Percentiles rank a stretch among this genome's conserved stretches.
These are phyloP conservation scores for Sphaerobolus stellatus DNA, from an alignment of 1,284 basidiomycete genomes.

Conservation along the genomic window DNA sequence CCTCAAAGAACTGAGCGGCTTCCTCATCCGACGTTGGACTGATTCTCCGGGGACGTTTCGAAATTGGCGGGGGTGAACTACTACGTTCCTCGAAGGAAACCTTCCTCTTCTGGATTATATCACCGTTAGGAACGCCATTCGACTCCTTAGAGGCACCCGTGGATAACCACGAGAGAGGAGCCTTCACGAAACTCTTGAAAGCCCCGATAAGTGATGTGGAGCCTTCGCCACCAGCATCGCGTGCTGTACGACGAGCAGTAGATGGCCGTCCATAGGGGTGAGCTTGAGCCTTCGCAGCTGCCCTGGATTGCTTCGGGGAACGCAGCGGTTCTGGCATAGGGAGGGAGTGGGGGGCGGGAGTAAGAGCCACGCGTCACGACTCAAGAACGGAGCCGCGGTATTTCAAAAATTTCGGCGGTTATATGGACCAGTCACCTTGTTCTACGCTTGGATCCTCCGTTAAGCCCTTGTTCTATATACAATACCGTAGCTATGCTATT, in stretches of 20 bases:
- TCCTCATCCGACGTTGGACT: too few species aligned
- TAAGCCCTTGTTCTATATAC: too few species aligned
- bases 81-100: slow-evolving; percentile 5
- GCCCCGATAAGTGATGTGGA: slow-evolving; percentile 19
- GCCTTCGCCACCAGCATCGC: not conserved
- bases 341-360: too few species aligned
- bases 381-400: too few species aligned
- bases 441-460: too few species aligned
- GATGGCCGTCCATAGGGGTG: slow-evolving; percentile 6
- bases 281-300: slow-evolving; percentile 4
- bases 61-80: slow-evolving; percentile 30
- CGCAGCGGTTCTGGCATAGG: slow-evolving; percentile 14
- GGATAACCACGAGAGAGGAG: slow-evolving; percentile 58
- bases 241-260: slow-evolving; percentile 7
- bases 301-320: slow-evolving; percentile 13
- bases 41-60: slow-evolving; percentile 55
- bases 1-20: too few species aligned
- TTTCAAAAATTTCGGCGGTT: too few species aligned
- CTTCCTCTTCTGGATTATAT: slow-evolving; percentile 7
- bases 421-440: too few species aligned
- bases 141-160: not conserved
- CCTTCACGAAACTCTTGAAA: slow-evolving; percentile 62
- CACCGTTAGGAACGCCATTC: not conserved
- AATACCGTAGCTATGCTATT: too few species aligned
- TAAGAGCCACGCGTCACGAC: too few species aligned